Evolutionary conservation across 2,329 filamentous ascomycete genomes (phyloP).

Genomic region (Neurospora sp.): DNA sequence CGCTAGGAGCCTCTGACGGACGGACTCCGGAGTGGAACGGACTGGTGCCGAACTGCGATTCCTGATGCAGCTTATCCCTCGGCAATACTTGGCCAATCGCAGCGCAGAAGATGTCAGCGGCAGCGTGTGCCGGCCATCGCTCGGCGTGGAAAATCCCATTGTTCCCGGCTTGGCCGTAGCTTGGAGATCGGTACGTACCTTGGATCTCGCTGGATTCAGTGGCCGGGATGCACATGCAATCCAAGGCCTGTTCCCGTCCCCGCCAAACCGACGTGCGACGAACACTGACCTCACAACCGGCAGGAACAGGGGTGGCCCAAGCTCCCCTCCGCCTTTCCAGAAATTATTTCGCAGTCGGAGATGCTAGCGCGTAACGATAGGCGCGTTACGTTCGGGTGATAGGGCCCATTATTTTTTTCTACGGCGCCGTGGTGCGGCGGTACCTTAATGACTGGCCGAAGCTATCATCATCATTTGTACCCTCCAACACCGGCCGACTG

Average conservation of each 20-base stretch:
- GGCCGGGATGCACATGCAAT: background rate
- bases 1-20: background rate
- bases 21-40: background rate
- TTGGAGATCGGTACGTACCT: background rate
- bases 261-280: background rate
- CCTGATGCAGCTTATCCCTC: background rate
- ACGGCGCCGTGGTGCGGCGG: background rate
- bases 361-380: background rate
- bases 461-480: background rate
- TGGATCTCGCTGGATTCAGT: background rate
- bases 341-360: background rate
- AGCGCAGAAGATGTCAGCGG: background rate
- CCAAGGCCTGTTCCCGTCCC: background rate
- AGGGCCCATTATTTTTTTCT: background rate
- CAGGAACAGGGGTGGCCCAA: background rate
- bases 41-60: background rate
- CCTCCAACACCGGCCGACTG: background rate
- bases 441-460: background rate
- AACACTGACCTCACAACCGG: background rate
- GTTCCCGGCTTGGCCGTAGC: background rate
- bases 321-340: background rate
- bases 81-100: background rate
- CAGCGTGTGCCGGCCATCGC: background rate
- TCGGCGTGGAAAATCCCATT: background rate
- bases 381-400: background rate